Base-by-base conservation (phyloP, 345 rosid genomes). In the Pugionium dolabratum region DNA sequence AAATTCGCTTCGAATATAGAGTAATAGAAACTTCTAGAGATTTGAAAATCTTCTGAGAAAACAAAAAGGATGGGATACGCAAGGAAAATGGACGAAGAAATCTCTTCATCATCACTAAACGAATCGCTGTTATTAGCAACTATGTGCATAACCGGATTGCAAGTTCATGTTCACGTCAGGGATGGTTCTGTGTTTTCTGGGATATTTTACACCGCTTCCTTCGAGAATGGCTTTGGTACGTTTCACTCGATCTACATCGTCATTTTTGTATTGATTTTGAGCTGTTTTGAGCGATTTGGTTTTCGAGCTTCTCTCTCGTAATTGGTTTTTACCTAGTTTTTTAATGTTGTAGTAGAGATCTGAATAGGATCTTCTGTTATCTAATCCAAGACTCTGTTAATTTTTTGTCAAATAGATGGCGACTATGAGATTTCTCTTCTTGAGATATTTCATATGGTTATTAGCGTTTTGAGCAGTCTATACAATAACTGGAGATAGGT, bases 171-270 rank as follows among this genome's bases (percentile, higher is more conserved):
- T 36, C 86, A 87, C 64, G 76, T 87, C 72, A 84, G 73, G 70
- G 94, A 92, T 56, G 96, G 97, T 47, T 87, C 98, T 37, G 82
- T 86, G 39, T 87, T 75, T 41, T 86, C 95, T 41, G 98, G 98
- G 18, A 68, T 79, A 62, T 86, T 87, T 75, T 82, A 84, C 79
- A 86, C 98, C 54, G 93, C 93, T 44, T 89, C 90, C 66, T 70
- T 84, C 56, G 88, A 85, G 31, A 78, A 82, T 53, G 85, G 71
- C n/a, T 80, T 72, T 31, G 87, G 93, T 84, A 51, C 30, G 74
- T 64, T 71, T 29, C n/a, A 6, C 1, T 18, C 18, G 18, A 18
- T 18, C 18, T 18, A 18, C 18, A 18, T 18, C 18, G 18, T 18
- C 18, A 18, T 18, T 18, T 18, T 36, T 55, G 2, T 32, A 9